Evolutionary conservation across 805 yeast species (phyloP), one percentile per base, ranked within the genome.

Genomic region (Saccharomycopsis fermentans): DNA sequence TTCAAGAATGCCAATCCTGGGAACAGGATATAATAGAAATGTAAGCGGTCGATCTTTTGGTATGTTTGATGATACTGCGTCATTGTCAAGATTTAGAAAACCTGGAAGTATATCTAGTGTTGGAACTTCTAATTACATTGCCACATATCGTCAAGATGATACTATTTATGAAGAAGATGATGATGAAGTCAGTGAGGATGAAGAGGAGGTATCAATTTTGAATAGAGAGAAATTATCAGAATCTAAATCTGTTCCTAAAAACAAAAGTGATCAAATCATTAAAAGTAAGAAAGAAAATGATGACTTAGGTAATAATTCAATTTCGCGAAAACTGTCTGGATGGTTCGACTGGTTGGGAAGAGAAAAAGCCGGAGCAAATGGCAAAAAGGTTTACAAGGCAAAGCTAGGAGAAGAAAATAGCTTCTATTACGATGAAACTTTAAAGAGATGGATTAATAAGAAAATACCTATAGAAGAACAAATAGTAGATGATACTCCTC

Each of bases 391-490:
- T 0, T 78, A 84, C 62, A 81, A 82, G 63, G 98, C 97, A 39
- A 90, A 94, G 64, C 73, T 94, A 56, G 99, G 98, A 12, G 88
- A 86, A 59, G 79, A 82, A 60, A 86, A 77, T 67, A 74, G 80
- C 17, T 86, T 94, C 68, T 79, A 81, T 66, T 94, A 82, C 69
- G 96, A 91, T 72, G 92, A 88, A 65, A 82, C 86, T 60, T 78
- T 86, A 67, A 84, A 86, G 68, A 80, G 96, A 66, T 94, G 97
- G 97, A 81, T 94, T 56, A 84, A 89, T 67, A 81, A 80, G 58
- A 80, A 82, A 62, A 82, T 81, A 3, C 80, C 84, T 27, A 75
- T 79, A 55, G 94, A 81, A 67, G 91, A 86, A 54, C 83, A 83
- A 65, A 71, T 77, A 55, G 75, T 73, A 54, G 71, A 55, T n/a